Percentiles rank a stretch among this genome's conserved stretches.
Conservation (phyloP, 164 flowering plant genomes). For the Protea cynaroides region DNA sequence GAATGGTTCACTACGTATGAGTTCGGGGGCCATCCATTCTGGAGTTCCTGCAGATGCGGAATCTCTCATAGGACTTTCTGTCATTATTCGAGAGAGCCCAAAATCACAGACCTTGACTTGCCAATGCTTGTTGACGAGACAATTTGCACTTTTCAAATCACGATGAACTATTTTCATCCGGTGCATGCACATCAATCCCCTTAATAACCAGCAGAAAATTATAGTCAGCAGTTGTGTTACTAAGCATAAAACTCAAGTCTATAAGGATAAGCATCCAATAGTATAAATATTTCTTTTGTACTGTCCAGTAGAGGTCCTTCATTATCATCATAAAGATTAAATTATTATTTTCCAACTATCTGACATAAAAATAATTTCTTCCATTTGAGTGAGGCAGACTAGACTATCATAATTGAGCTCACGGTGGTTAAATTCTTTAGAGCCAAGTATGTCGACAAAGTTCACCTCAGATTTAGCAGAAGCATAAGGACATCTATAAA, state of each 20-base stretch:
- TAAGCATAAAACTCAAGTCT: background rate
- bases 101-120: slow-evolving; percentile 91
- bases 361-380: too few relatives aligned
- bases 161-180: slow-evolving; percentile 92
- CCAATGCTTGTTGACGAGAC: slow-evolving; percentile 91
- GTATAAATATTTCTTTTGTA: too few relatives aligned
- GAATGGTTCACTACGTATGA: slow-evolving; percentile 86
- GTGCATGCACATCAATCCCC: slow-evolving; percentile 95
- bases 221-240: slow-evolving; percentile 6
- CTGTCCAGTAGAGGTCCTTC: too few relatives aligned
- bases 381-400: too few relatives aligned
- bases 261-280: background rate
- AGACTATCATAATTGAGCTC: too few relatives aligned
- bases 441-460: too few relatives aligned
- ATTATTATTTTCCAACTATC: too few relatives aligned
- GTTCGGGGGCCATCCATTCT: slow-evolving; percentile 99
- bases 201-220: slow-evolving; percentile 15
- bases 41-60: slow-evolving; percentile 91
- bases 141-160: slow-evolving; percentile 90
- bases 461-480: too few relatives aligned
- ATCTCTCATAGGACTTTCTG: slow-evolving; percentile 49
- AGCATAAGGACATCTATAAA: too few relatives aligned
- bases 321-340: too few relatives aligned
- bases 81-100: slow-evolving; percentile 85
- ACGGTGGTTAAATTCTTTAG: too few relatives aligned